These are phyloP conservation scores for Poa pratensis DNA, from an alignment of 176 grass and related monocot species.

Conservation along the genomic window DNA sequence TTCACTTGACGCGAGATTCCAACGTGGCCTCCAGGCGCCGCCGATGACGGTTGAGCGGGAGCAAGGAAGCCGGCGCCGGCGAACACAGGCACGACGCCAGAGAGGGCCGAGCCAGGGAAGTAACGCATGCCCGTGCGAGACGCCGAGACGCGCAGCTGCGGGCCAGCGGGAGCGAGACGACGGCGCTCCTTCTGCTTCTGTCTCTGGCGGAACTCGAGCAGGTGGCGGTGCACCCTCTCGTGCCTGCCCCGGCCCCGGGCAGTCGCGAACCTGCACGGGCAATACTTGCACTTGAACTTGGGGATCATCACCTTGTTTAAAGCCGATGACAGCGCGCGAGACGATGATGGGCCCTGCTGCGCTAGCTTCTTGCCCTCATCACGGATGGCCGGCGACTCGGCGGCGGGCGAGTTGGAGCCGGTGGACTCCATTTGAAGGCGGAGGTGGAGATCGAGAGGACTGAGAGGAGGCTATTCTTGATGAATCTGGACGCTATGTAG, in stretches of 20 bases:
- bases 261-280: neutral
- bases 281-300: neutral
- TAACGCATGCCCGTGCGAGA: neutral
- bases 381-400: neutral
- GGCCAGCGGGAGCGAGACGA: neutral
- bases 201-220: rapidly evolving
- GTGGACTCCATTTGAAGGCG: neutral
- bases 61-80: neutral
- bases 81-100: neutral
- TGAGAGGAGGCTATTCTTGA: neutral
- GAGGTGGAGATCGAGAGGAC: neutral
- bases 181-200: neutral
- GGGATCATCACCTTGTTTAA: neutral
- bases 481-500: neutral
- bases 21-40: neutral
- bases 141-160: neutral
- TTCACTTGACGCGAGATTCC: neutral
- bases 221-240: neutral
- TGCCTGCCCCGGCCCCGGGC: neutral
- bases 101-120: neutral
- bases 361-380: neutral
- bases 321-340: neutral
- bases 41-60: neutral
- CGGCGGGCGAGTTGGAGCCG: no score
- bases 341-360: neutral